Percentiles rank a stretch among this genome's conserved stretches.
phyloP scores from a whole-genome alignment of 495 filamentous ascomycete species.

The Talaromyces thailandensis region DNA sequence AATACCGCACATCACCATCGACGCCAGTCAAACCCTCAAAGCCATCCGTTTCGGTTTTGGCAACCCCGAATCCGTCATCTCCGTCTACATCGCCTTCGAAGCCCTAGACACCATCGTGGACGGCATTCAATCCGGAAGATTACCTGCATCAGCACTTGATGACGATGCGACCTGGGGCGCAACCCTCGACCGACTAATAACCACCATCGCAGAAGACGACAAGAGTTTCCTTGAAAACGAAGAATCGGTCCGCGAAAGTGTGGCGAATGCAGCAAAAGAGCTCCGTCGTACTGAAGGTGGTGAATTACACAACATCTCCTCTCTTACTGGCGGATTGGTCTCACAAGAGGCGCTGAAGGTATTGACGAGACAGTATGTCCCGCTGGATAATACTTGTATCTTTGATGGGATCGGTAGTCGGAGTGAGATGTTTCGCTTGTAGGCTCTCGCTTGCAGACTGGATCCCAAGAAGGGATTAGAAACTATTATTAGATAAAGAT shows the following conservation, averaged over 20 bases:
- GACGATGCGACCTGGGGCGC: conserved; percentile 26
- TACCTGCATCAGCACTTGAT: conserved; percentile 18
- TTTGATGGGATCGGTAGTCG: conserved; percentile 84
- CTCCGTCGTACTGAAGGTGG: conserved; percentile 69
- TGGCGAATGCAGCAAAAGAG: conserved; percentile 51
- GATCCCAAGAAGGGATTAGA: neutral
- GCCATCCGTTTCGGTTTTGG: conserved; percentile 22
- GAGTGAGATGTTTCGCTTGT: conserved; percentile 56
- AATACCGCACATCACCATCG: conserved; percentile 36
- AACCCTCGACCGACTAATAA: conserved; percentile 34
- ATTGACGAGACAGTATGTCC: conserved; percentile 91
- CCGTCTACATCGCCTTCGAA: conserved; percentile 67
- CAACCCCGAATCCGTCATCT: conserved; percentile 54
- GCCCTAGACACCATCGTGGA: conserved; percentile 48
- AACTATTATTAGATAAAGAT: neutral
- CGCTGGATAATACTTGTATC: conserved; percentile 85
- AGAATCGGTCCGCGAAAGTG: conserved; percentile 25
- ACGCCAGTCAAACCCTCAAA: conserved; percentile 20
- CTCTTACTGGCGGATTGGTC: conserved; percentile 81
- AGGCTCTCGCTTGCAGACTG: conserved; percentile 13
- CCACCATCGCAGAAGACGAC: conserved; percentile 37
- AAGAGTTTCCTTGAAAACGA: conserved; percentile 36
- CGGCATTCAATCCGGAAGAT: conserved; percentile 24
- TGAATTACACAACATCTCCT: conserved; percentile 92
- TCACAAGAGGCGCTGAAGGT: conserved; percentile 96